Evolutionary conservation across 768 basidiomycete species (phyloP), one percentile per base, ranked within the genome.

Genomic region (Pleurotus ostreatus): DNA sequence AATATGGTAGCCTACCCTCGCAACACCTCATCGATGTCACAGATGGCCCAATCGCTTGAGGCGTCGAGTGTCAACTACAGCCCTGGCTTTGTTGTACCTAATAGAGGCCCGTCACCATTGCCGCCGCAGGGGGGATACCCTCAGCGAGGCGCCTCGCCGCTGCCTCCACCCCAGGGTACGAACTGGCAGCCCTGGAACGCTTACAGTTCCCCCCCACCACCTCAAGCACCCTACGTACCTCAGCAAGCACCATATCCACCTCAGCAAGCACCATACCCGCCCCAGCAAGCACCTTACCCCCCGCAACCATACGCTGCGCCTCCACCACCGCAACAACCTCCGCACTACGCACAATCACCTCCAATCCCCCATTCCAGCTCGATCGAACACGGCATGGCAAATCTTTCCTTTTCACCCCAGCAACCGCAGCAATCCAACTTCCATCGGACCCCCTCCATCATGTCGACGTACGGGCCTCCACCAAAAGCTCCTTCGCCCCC

Each of bases 21-120:
- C 49, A n/a, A 4, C 26, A 26, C 11, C 25, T 20, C 18, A 18
- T 47, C 16, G 39, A 37, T 44, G 55, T 12, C 23, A 43, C 49
- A 60, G 59, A 66, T 66, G 88, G 85, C 51, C 20, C 51, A 52
- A 88, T 88, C 80, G 84, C 86, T 8, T 75, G 78, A 59, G 76
- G 74, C 13, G 69, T 89, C 11, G 85, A 89, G 63, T 76, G 79
- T 48, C 78, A 81, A 67, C 59, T 63, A 62, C 46, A 44, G 61
- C n/a, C 68, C 70, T 15, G 69, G 67, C 5, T 68, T 71, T 37
- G 49, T 61, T 9, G 48, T 66, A 22, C 65, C 65, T 15, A 56
- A 59, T 15, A 30, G 43, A 44, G 43, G 54, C 44, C 54, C 54
- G 1, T 46, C 54, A 58, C 57, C 59, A n/a, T 57, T 41, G 34